These are phyloP conservation scores for Microcyclospora tardicrescens DNA, from an alignment of 2,329 filamentous ascomycete species.

Conservation along the genomic window DNA sequence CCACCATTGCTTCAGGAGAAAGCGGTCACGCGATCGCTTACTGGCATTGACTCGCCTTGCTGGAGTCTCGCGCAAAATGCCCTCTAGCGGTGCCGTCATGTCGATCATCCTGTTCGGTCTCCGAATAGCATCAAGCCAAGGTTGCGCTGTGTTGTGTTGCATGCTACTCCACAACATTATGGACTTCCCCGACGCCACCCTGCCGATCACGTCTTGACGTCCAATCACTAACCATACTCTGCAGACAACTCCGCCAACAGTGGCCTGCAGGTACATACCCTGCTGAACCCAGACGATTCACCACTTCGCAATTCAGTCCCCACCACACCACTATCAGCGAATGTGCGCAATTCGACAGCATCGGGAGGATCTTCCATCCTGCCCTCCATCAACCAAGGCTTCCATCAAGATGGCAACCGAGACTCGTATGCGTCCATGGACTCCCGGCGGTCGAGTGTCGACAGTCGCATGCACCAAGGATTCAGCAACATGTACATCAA, in stretches of 20 bases:
- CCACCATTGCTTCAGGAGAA: not conserved
- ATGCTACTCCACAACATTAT: no score
- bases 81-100: no score
- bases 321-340: constrained; percentile 30
- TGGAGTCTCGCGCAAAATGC: no score
- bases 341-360: constrained; percentile 25
- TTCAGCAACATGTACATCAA: constrained; percentile 58
- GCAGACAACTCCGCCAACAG: constrained; percentile 29
- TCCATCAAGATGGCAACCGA: constrained; percentile 25
- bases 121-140: no score
- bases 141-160: no score
- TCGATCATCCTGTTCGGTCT: no score
- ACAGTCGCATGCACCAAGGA: constrained; percentile 62
- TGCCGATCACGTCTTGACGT: no score
- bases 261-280: constrained; percentile 37
- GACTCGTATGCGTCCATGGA: constrained; percentile 36
- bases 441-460: constrained; percentile 63
- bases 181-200: no score
- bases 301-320: constrained; percentile 31
- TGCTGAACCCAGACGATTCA: constrained; percentile 38
- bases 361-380: constrained; percentile 22
- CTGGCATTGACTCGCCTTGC: no score
- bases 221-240: not conserved
- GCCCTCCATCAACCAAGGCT: constrained; percentile 45
- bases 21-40: constrained; percentile 3